Conservation (phyloP, 1,284 basidiomycete species). For the Ustilago cynodontis region DNA sequence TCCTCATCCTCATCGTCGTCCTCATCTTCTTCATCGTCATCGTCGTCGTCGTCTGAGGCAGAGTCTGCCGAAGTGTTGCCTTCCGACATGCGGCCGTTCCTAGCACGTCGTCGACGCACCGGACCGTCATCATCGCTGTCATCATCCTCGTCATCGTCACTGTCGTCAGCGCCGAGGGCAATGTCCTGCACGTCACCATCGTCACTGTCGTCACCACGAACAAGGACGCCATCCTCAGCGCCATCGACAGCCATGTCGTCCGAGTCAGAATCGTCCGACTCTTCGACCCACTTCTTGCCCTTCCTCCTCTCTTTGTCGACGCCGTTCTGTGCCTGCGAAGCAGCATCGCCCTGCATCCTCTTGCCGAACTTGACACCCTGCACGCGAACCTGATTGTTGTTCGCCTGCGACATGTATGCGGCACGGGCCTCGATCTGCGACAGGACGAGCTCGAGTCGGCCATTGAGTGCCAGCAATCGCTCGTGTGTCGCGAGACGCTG, state of each 20-base stretch:
- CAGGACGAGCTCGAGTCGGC: slow-evolving; percentile 90
- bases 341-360: slow-evolving; percentile 34
- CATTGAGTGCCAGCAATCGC: slow-evolving; percentile 85
- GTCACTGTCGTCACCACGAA: slow-evolving; percentile 47
- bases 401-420: slow-evolving; percentile 60
- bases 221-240: slow-evolving; percentile 37
- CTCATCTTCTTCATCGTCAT: slow-evolving; percentile 40
- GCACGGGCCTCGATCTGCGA: slow-evolving; percentile 87
- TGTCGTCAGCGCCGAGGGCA: slow-evolving; percentile 52
- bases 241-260: slow-evolving; percentile 53
- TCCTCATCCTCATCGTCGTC: slow-evolving; percentile 43
- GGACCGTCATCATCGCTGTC: slow-evolving; percentile 50
- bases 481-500: slow-evolving; percentile 85
- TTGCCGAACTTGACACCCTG: slow-evolving; percentile 61
- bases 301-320: slow-evolving; percentile 40
- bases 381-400: slow-evolving; percentile 48
- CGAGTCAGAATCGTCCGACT: slow-evolving; percentile 52
- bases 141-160: slow-evolving; percentile 47
- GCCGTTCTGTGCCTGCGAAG: not conserved
- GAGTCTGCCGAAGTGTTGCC: slow-evolving; percentile 51
- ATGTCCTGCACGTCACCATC: slow-evolving; percentile 61
- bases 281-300: slow-evolving; percentile 61
- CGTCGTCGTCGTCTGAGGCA: slow-evolving; percentile 45
- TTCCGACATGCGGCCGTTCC: slow-evolving; percentile 38
- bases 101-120: slow-evolving; percentile 28